Evolutionary conservation across 441 rosid genomes (phyloP).

Genomic region (Syzygium malaccense): DNA sequence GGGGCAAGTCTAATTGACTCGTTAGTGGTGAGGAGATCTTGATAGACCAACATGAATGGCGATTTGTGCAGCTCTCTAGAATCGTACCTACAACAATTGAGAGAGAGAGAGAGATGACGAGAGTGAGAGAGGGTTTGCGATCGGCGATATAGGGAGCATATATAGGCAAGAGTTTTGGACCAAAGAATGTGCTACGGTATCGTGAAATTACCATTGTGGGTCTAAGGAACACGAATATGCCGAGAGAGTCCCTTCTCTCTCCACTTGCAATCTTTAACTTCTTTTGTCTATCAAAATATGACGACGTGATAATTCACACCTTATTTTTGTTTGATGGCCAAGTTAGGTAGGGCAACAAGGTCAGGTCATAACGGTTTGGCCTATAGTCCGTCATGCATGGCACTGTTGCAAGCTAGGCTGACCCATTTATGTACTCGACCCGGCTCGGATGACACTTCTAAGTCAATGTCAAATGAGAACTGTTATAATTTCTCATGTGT

Average conservation of each 20-base stretch:
- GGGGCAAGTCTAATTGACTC: no score
- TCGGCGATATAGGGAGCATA: neutral
- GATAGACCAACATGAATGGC: constrained; percentile 63
- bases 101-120: no score
- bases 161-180: constrained; percentile 35
- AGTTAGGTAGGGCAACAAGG: neutral
- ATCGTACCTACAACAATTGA: neutral
- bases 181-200: neutral
- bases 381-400: neutral
- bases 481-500: neutral
- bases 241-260: neutral
- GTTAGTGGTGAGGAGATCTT: constrained; percentile 32
- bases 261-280: neutral
- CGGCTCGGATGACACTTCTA: neutral
- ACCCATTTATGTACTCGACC: neutral
- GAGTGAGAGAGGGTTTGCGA: neutral
- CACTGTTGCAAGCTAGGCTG: neutral
- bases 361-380: neutral
- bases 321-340: neutral
- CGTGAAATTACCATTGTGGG: neutral
- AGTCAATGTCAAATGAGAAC: neutral
- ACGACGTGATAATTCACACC: neutral
- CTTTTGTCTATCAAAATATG: neutral
- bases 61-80: constrained; percentile 9
- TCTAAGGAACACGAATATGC: neutral